phyloP scores from a whole-genome alignment of 768 basidiomycete species.

The Peribolospora baueri region DNA sequence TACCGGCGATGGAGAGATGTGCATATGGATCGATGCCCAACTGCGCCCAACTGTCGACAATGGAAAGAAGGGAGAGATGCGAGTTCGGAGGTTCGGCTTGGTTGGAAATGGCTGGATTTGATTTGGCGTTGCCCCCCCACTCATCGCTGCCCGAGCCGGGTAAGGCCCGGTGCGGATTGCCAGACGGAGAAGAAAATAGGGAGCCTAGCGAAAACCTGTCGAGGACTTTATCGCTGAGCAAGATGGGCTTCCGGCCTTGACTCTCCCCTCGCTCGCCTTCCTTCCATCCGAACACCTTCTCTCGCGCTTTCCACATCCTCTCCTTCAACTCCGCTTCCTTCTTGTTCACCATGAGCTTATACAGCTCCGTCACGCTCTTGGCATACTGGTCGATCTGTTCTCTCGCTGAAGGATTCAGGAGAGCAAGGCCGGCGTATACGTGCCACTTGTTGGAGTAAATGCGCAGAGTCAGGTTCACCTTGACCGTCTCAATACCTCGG shows the following conservation, averaged over 20 bases:
- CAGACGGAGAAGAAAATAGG: slow-evolving; percentile 28
- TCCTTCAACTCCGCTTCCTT: slow-evolving; percentile 33
- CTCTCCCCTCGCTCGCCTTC: slow-evolving; percentile 13
- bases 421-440: slow-evolving; percentile 95
- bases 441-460: slow-evolving; percentile 98
- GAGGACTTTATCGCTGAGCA: slow-evolving; percentile 56
- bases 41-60: slow-evolving; percentile 94
- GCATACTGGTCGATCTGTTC: slow-evolving; percentile 80
- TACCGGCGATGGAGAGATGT: slow-evolving; percentile 79
- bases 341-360: slow-evolving; percentile 73
- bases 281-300: slow-evolving; percentile 43
- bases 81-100: slow-evolving; percentile 39
- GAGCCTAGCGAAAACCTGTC: slow-evolving; percentile 60
- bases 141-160: not conserved
- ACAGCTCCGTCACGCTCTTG: slow-evolving; percentile 58
- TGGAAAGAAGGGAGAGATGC: slow-evolving; percentile 77
- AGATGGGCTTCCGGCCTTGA: slow-evolving; percentile 28
- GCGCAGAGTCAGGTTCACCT: slow-evolving; percentile 85
- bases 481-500: slow-evolving; percentile 90
- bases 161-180: slow-evolving; percentile 15
- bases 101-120: not conserved
- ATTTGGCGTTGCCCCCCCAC: not conserved
- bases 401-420: slow-evolving; percentile 75
- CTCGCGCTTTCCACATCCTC: slow-evolving; percentile 48
- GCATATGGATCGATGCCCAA: slow-evolving; percentile 67